These are phyloP conservation scores for Sinapis alba DNA, from an alignment of 441 rosid species.

Conservation along the genomic window DNA sequence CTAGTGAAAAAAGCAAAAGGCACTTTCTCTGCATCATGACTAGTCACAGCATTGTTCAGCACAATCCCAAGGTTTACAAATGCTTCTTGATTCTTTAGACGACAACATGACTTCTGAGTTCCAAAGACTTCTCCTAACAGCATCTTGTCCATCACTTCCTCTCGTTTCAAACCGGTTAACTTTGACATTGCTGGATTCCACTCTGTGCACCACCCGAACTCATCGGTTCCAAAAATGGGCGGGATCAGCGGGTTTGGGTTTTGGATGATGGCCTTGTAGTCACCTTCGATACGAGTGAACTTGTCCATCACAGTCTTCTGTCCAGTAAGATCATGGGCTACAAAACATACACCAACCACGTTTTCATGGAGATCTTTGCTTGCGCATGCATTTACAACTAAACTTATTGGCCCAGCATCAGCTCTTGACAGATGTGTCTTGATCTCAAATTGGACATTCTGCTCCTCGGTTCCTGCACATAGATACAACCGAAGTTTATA, in stretches of 20 bases:
- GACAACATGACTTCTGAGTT: slow-evolving; percentile 65
- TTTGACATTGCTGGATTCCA: slow-evolving; percentile 92
- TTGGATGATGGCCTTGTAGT: slow-evolving; percentile 89
- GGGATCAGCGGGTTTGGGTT: slow-evolving; percentile 93
- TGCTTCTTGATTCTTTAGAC: slow-evolving; percentile 81
- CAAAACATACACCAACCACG: slow-evolving; percentile 93
- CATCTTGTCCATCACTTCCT: slow-evolving; percentile 84
- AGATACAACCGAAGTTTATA: slow-evolving; percentile 15
- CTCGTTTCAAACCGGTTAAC: slow-evolving; percentile 83
- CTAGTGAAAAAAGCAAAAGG: slow-evolving; percentile 74
- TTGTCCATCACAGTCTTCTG: slow-evolving; percentile 95
- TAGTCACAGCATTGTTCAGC: slow-evolving; percentile 74
- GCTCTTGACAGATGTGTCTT: slow-evolving; percentile 63
- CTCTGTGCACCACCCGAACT: slow-evolving; percentile 95
- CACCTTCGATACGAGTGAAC: slow-evolving; percentile 93
- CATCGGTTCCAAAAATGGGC: slow-evolving; percentile 86
- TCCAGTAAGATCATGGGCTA: slow-evolving; percentile 92
- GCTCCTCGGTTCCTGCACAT: slow-evolving; percentile 82
- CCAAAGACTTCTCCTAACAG: slow-evolving; percentile 94
- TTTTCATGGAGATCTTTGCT: slow-evolving; percentile 81
- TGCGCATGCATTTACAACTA: slow-evolving; percentile 88
- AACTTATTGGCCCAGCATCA: slow-evolving; percentile 74
- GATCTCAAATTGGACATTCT: slow-evolving; percentile 78
- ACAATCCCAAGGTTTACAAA: slow-evolving; percentile 78
- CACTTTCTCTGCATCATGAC: slow-evolving; percentile 74